Conservation (phyloP, 1,284 basidiomycete genomes). For the Amylostereum chailletii region DNA sequence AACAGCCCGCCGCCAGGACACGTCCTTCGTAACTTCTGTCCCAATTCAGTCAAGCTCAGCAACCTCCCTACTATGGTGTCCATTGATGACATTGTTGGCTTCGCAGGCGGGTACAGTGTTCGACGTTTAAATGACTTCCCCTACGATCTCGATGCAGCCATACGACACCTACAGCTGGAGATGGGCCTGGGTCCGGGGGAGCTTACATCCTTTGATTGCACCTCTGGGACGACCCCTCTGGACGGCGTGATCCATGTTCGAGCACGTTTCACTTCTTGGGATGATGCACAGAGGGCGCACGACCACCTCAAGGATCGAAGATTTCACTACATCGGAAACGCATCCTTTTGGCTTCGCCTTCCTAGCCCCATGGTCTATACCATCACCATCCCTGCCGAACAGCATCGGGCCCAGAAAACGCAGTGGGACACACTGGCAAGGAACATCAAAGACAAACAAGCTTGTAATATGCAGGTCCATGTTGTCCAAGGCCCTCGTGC, state of each 20-base stretch:
- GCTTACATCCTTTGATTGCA: background rate
- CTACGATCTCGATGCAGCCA: no score
- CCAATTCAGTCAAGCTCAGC: conserved; percentile 26
- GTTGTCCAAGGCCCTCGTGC: background rate
- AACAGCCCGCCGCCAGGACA: conserved; percentile 25
- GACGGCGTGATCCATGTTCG: conserved; percentile 21
- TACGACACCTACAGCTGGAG: no score
- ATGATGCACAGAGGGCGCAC: conserved; percentile 31
- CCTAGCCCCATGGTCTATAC: conserved; percentile 37
- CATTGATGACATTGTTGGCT: conserved; percentile 11
- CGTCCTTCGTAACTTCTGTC: conserved; percentile 13
- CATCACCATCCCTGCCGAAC: conserved; percentile 33
- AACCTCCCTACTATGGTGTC: conserved; percentile 19
- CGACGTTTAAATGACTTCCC: background rate
- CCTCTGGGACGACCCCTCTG: conserved; percentile 3
- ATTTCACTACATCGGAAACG: conserved; percentile 15
- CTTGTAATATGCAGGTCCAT: conserved; percentile 19
- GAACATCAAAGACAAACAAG: conserved; percentile 22
- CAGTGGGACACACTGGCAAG: conserved; percentile 36
- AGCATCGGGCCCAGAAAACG: conserved; percentile 40
- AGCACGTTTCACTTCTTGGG: conserved; percentile 36
- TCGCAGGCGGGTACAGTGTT: background rate
- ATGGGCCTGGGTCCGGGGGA: background rate
- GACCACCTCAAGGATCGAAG: conserved; percentile 21
- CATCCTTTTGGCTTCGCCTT: conserved; percentile 26